Base-by-base conservation (phyloP, 1,284 basidiomycete genomes). In the Rhodotorula mucilaginosa region DNA sequence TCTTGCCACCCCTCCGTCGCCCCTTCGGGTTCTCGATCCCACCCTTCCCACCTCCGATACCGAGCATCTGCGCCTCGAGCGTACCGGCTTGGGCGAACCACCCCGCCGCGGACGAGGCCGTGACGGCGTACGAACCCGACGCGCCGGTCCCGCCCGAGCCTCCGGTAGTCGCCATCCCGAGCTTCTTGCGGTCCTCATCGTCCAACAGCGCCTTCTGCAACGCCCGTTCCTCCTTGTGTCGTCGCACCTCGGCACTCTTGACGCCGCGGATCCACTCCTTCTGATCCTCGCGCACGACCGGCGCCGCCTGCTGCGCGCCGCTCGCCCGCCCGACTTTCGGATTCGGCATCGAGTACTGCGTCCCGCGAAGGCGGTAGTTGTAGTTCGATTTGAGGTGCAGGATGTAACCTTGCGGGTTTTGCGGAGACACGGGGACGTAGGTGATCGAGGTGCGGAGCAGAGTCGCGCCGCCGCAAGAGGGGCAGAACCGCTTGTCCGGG, bases 361-460 rank as follows among this genome's bases (percentile, higher is more conserved):
- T 96, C 23, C 97, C 97, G 29, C 97, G 89, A 46, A 90, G 87
- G 74, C 88, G 89, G 84, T 96, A 97, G 80, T 96, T 93, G 83
- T 96, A 99, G 83, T 96, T 97, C 78, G 88, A 86, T 83, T 94
- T 97, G 65, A 97, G 87, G 82, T 98, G 94, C 15, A 97, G 73
- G 66, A 80, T 75, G 72, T 79, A 79, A 6, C 86, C 81, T 89
- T 87, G 83, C 3, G 78, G 78, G 92, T 88, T 23, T 83, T 86
- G 26, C 87, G 90, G 19, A 31, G 79, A 71, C 31, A 79, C 73
- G 23, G 81, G 77, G 48, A 81, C 86, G 48, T 88, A 86, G 65
- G 95, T 87, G 54, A 98, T 93, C 4, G 94, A 95, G 3, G 92
- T 90, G 71, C 96, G 90, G 65, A 97, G 83, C 44, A 99, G 86